Conservation (phyloP, 495 filamentous ascomycete genomes). For the Tuber indicum region DNA sequence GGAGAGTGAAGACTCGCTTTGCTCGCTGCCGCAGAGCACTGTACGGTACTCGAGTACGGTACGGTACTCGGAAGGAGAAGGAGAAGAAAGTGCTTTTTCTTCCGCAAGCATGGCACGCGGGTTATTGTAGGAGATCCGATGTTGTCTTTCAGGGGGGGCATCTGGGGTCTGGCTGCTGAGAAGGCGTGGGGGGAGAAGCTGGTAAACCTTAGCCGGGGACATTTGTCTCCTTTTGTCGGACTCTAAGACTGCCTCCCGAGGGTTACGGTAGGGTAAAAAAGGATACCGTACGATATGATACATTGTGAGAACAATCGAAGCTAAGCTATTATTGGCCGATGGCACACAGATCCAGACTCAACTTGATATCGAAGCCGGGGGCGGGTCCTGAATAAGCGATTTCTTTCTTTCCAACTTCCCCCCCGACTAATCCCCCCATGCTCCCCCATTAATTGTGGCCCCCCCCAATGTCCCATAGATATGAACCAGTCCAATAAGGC, state of each 20-base stretch:
- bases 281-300: neutral
- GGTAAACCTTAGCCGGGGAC: neutral
- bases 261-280: neutral
- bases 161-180: neutral
- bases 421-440: neutral
- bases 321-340: neutral
- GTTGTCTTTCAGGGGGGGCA: slow-evolving; percentile 3
- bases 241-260: neutral
- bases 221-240: neutral
- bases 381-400: neutral
- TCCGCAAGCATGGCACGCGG: neutral
- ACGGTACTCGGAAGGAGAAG: neutral
- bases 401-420: neutral
- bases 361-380: neutral
- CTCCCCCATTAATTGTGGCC: neutral
- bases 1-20: too few relatives aligned
- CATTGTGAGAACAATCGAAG: neutral
- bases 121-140: neutral
- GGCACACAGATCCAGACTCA: neutral
- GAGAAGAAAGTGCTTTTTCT: neutral
- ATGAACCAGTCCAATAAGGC: neutral
- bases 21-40: too few relatives aligned
- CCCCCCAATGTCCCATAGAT: neutral
- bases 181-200: neutral
- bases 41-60: neutral